phyloP scores from a whole-genome alignment of 306 rosid species.

The Ormosia semicastrata region DNA sequence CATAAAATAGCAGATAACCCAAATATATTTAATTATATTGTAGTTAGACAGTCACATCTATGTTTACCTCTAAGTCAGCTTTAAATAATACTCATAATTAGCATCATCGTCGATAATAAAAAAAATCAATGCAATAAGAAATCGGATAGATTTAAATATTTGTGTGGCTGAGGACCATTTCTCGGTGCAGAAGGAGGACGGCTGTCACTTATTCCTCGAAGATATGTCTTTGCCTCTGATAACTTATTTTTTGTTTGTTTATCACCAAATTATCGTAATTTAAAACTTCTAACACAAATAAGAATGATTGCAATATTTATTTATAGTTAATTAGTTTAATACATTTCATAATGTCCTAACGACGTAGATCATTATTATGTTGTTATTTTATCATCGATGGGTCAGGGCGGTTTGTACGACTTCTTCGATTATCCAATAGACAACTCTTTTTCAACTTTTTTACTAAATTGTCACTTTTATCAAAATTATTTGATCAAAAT shows the following conservation, averaged over 20 bases:
- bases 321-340: neutral
- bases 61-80: neutral
- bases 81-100: neutral
- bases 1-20: no score
- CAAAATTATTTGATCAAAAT: no score
- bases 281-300: neutral
- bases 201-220: constrained; percentile 10
- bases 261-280: neutral
- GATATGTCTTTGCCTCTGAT: constrained; percentile 27
- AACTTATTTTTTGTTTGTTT: neutral
- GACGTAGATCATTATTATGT: neutral
- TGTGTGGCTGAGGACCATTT: constrained; percentile 38
- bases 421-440: neutral
- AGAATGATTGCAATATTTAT: neutral
- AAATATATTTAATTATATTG: no score
- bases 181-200: constrained; percentile 38
- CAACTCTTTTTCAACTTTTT: neutral
- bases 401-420: constrained; percentile 28
- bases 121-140: neutral
- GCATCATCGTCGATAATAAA: constrained; percentile 10
- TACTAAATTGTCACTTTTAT: no score
- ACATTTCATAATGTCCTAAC: neutral
- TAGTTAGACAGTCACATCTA: no score
- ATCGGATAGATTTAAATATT: neutral
- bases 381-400: neutral